Evolutionary conservation across 2,329 filamentous ascomycete genomes (phyloP).

Genomic region (Chaetomium strumarium): DNA sequence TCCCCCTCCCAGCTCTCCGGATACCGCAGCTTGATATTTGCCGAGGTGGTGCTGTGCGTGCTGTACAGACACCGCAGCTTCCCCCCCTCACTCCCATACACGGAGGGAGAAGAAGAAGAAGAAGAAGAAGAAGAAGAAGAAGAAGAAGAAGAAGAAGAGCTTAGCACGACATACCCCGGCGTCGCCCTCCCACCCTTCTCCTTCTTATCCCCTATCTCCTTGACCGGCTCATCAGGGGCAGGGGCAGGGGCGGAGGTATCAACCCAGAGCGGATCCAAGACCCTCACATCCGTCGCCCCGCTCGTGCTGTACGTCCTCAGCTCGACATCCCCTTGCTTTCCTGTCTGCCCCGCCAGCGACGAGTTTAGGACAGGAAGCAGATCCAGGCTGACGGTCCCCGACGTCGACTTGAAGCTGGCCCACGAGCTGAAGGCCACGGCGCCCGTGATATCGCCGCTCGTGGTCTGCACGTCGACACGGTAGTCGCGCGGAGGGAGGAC

Average conservation of each 20-base stretch:
- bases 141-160: too few species aligned
- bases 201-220: not conserved
- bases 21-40: conserved; percentile 38
- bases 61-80: conserved; percentile 30
- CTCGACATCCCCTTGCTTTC: not conserved
- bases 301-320: conserved; percentile 41
- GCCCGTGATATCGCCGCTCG: conserved; percentile 39
- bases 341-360: conserved; percentile 4
- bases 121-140: too few species aligned
- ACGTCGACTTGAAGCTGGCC: conserved; percentile 34
- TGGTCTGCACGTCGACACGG: conserved; percentile 37
- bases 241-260: conserved; percentile 6
- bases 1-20: conserved; percentile 46
- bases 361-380: conserved; percentile 38
- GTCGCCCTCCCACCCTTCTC: not conserved
- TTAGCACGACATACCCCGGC: too few species aligned
- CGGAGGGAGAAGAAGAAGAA: too few species aligned
- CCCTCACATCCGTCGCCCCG: conserved; percentile 34
- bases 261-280: conserved; percentile 43
- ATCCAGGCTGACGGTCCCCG: conserved; percentile 36
- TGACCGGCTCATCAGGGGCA: not conserved
- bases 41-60: conserved; percentile 45
- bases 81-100: too few species aligned
- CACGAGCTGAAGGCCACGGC: conserved; percentile 36
- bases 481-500: conserved; percentile 43